These are phyloP conservation scores for Prunus campanulata DNA, from an alignment of 306 rosid species.

Conservation along the genomic window DNA sequence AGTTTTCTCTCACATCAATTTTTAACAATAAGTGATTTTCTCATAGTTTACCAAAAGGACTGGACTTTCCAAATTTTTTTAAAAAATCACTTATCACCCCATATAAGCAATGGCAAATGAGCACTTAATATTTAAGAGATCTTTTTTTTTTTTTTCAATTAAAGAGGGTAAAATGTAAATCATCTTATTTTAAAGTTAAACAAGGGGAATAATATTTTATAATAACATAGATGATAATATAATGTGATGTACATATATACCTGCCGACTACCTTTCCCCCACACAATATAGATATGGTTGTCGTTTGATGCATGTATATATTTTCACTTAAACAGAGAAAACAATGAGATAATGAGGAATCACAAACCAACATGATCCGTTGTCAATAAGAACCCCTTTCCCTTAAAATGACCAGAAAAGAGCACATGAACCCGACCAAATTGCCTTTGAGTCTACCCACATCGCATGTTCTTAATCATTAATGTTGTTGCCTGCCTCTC, in stretches of 20 bases:
- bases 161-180: too few species aligned
- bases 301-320: background rate
- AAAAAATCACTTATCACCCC: too few species aligned
- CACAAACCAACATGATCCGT: conserved; percentile 19
- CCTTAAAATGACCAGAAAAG: background rate
- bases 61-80: too few species aligned
- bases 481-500: background rate
- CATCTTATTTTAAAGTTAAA: too few species aligned
- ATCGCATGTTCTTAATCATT: conserved; percentile 17
- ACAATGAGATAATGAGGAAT: background rate
- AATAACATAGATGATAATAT: background rate
- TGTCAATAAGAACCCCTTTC: conserved; percentile 1
- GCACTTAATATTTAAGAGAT: too few species aligned
- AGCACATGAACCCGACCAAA: conserved; percentile 25
- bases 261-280: background rate
- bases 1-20: too few species aligned
- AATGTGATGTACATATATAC: background rate
- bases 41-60: accelerated
- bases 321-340: background rate
- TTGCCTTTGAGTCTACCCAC: conserved; percentile 10
- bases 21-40: too few species aligned
- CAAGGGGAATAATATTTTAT: background rate
- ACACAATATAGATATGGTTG: background rate
- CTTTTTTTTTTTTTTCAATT: too few species aligned
- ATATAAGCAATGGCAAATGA: too few species aligned